Evolutionary conservation across 106 monocot genomes (phyloP).

Genomic region (Gastrodia elata): DNA sequence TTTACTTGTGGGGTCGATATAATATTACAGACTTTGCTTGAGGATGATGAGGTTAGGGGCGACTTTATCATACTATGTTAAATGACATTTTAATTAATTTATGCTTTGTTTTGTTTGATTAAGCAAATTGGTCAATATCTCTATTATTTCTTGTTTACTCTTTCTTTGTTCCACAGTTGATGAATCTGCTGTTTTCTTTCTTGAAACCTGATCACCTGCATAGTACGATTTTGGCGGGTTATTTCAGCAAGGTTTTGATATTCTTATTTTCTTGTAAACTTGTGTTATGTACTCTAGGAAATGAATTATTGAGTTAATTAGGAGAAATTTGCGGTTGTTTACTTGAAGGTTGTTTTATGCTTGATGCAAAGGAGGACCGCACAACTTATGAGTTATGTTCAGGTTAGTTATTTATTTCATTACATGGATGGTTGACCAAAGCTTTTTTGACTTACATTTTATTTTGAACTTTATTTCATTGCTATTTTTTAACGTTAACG

Average conservation of each 20-base stretch:
- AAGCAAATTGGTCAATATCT: neutral
- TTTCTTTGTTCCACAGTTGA: constrained; percentile 31
- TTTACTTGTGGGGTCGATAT: constrained; percentile 88
- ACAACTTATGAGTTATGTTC: constrained; percentile 59
- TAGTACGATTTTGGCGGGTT: constrained; percentile 58
- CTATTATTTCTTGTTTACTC: neutral
- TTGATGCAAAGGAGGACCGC: constrained; percentile 56
- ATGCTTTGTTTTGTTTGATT: neutral
- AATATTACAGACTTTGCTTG: constrained; percentile 61
- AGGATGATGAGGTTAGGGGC: constrained; percentile 58
- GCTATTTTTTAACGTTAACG: neutral
- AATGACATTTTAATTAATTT: neutral
- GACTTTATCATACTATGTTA: neutral
- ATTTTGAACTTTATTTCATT: constrained; percentile 2
- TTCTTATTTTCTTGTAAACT: neutral
- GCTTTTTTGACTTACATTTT: neutral
- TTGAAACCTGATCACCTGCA: constrained; percentile 56
- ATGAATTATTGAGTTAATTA: constrained; percentile 5
- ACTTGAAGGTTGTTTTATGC: constrained; percentile 67
- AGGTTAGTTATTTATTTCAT: constrained; percentile 33
- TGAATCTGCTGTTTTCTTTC: constrained; percentile 75
- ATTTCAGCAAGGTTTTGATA: constrained; percentile 67
- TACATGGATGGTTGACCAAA: too few relatives aligned
- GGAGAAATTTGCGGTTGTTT: neutral
- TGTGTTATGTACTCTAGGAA: neutral